Conservation (phyloP, 1,284 basidiomycete species). For the Ganoderma lucidum region DNA sequence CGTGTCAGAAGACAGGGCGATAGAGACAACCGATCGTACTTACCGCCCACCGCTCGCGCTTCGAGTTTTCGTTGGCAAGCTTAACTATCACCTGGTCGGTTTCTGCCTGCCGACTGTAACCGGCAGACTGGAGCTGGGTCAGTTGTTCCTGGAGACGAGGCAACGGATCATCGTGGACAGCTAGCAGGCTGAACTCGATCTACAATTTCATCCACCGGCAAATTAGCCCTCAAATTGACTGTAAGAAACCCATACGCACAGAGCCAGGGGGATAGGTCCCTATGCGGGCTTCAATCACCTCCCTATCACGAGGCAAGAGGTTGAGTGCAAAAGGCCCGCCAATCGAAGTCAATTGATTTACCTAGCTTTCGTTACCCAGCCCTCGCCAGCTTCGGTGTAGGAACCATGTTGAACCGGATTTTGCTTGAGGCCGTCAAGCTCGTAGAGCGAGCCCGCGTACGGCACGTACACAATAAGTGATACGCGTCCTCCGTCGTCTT, state of each 20-base stretch:
- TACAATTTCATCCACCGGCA: slow-evolving; percentile 39
- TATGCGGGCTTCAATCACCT: slow-evolving; percentile 87
- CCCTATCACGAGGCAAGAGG: slow-evolving; percentile 49
- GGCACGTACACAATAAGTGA: slow-evolving; percentile 95
- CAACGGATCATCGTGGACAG: slow-evolving; percentile 82
- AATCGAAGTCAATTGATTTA: slow-evolving; percentile 39
- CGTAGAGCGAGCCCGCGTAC: slow-evolving; percentile 83
- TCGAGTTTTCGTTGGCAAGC: slow-evolving; percentile 79
- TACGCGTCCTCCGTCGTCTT: slow-evolving; percentile 88
- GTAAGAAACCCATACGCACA: slow-evolving; percentile 54
- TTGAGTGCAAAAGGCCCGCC: background rate
- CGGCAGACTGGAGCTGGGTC: slow-evolving; percentile 51
- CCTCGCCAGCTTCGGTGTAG: slow-evolving; percentile 71
- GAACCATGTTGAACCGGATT: slow-evolving; percentile 83
- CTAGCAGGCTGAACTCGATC: slow-evolving; percentile 93
- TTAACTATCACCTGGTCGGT: slow-evolving; percentile 64
- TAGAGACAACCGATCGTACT: slow-evolving; percentile 54
- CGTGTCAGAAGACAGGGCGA: background rate
- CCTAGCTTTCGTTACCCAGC: slow-evolving; percentile 85
- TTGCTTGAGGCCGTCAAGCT: slow-evolving; percentile 88
- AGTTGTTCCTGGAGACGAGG: slow-evolving; percentile 71
- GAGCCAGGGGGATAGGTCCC: slow-evolving; percentile 86
- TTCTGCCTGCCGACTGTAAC: slow-evolving; percentile 47
- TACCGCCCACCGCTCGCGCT: slow-evolving; percentile 84
- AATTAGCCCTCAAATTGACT: background rate